Evolutionary conservation across 495 filamentous ascomycete species (phyloP), one percentile per base, ranked within the genome.

Genomic region (Amorphotheca resinae): DNA sequence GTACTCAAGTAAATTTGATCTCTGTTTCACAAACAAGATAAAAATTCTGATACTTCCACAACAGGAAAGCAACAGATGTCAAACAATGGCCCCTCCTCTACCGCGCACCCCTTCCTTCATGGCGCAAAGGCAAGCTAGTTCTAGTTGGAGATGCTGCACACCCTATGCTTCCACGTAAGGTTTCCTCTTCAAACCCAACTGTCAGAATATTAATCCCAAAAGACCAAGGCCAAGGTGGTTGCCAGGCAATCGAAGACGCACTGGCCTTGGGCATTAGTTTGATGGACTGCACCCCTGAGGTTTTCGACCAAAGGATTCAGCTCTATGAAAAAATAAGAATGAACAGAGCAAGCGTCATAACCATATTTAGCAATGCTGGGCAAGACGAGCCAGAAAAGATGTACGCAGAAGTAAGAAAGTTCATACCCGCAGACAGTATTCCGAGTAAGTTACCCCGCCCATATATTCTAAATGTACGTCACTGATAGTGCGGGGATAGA

Each of bases 71-170:
- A 1, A 65, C 70, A 37, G 60, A 64, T 2, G 40, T 77, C 18
- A 72, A 67, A 48, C 59, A 77, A 2, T 79, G 74, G 74, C 62
- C 64, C 12, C 59, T 80, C 4, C 52, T 76, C 1, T 75, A 79
- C 50, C 75, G 74, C 60, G 61, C 66, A 6, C 55, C 62, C 8
- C 49, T 80, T 18, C 62, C 67, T 0, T 64, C 59, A 1, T 82
- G 72, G 69, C 56, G 64, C 1, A 58, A 68, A 7, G 66, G 52
- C 0, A 65, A 60, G 18, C 42, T 79, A 17, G 71, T 63, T 4
- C 56, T 76, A 0, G 36, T 80, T 3, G 77, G 77, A 1, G 77
- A 80, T 65, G 72, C 77, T 0, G 74, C 70, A n/a, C 76, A 81
- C 58, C 76, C 74, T 6, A 77, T 79, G 53, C 22, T 30, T 11